Percentiles rank a stretch among this genome's conserved stretches.
phyloP scores from a whole-genome alignment of 768 basidiomycete species.

The Russula virescens region DNA sequence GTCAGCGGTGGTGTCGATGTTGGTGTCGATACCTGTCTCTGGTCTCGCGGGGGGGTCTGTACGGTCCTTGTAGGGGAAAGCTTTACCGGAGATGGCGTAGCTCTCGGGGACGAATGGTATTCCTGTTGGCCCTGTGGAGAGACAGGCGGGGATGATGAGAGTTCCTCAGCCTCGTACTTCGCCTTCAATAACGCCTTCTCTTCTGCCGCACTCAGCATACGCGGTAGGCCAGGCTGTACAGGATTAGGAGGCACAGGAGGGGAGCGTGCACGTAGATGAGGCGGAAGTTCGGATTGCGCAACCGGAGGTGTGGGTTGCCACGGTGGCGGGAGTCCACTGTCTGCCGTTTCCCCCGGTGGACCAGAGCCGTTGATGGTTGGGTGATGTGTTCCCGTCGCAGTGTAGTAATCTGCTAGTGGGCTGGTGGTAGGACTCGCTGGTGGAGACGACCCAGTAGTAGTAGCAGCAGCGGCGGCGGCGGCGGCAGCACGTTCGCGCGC shows the following conservation, averaged over 20 bases:
- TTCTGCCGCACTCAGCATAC: constrained; percentile 58
- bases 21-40: background rate
- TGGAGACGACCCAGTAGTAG: constrained; percentile 13
- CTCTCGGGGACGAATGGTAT: constrained; percentile 15
- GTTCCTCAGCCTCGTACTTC: constrained; percentile 55
- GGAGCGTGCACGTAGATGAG: constrained; percentile 30
- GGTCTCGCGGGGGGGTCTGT: background rate
- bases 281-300: constrained; percentile 23
- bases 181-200: constrained; percentile 70
- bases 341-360: constrained; percentile 28
- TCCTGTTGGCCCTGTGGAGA: constrained; percentile 14
- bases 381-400: constrained; percentile 2
- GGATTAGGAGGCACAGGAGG: constrained; percentile 30
- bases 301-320: constrained; percentile 25
- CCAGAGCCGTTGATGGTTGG: constrained; percentile 36
- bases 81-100: background rate
- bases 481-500: constrained; percentile 56
- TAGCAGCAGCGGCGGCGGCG: too few species aligned
- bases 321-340: constrained; percentile 29
- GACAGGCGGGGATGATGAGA: constrained; percentile 15
- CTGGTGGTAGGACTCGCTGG: background rate
- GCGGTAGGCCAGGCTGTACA: constrained; percentile 28
- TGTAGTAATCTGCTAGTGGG: constrained; percentile 16
- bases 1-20: constrained; percentile 30
- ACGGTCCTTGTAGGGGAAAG: background rate